phyloP scores from a whole-genome alignment of 1,284 basidiomycete species.

The Papiliotrema flavescens region DNA sequence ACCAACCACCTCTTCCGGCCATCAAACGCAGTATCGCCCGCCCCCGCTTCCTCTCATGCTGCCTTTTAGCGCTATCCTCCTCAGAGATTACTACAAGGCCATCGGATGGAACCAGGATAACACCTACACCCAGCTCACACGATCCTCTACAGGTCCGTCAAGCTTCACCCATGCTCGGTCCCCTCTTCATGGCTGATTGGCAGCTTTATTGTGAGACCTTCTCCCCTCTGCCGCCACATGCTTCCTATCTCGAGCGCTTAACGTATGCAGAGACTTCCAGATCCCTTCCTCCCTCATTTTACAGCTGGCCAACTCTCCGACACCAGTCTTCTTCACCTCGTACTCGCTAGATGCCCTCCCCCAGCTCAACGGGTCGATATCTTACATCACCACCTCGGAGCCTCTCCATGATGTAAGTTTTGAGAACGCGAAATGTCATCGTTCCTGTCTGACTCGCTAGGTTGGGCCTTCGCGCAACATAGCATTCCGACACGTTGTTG shows the following conservation, averaged over 20 bases:
- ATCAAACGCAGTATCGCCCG: no score
- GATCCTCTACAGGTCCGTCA: slow-evolving; percentile 74
- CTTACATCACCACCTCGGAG: slow-evolving; percentile 88
- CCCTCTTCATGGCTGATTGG: neutral
- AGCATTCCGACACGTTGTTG: slow-evolving; percentile 82
- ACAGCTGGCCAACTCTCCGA: slow-evolving; percentile 86
- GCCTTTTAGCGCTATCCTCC: slow-evolving; percentile 74
- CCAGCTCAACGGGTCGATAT: slow-evolving; percentile 83
- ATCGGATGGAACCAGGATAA: slow-evolving; percentile 98
- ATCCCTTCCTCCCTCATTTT: slow-evolving; percentile 42
- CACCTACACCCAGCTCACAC: slow-evolving; percentile 82
- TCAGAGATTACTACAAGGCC: slow-evolving; percentile 80
- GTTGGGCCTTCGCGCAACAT: slow-evolving; percentile 63
- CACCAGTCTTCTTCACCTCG: slow-evolving; percentile 81
- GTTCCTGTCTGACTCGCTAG: slow-evolving; percentile 10
- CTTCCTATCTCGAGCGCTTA: no score
- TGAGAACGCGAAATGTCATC: neutral
- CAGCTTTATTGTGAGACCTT: slow-evolving; percentile 26
- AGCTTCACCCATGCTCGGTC: no score
- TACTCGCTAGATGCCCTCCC: slow-evolving; percentile 90
- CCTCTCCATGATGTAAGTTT: slow-evolving; percentile 60
- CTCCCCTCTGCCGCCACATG: no score
- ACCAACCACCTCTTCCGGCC: no score
- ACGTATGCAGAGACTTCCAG: slow-evolving; percentile 31
- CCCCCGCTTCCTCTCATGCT: slow-evolving; percentile 21